Evolutionary conservation across 129 eudicot genomes (phyloP), one percentile per base, ranked within the genome.

Genomic region (Arctium minus): DNA sequence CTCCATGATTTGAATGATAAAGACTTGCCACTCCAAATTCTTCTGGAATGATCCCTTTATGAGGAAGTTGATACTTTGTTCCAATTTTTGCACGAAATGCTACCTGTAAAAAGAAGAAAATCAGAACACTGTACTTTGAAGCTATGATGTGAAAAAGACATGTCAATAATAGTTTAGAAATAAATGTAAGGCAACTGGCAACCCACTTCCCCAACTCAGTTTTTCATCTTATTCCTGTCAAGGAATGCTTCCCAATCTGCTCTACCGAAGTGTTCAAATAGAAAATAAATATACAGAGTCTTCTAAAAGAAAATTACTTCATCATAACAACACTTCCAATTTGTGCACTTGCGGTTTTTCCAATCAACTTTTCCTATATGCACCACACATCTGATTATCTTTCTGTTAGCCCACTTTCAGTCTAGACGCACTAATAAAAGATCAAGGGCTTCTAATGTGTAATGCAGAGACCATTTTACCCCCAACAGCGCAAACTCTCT

Each of bases 21-120:
- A 67, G 71, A 76, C 88, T 69, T 87, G 90, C 97, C 94, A 92
- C 97, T 70, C 97, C 97, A 85, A 92, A 92, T 77, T 92, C 97
- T 87, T 90, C 97, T 38, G 92, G 97, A 53, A 92, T 90, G 70
- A 90, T 88, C 81, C 97, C 97, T 84, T 87, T 88, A 50, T 90
- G 92, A 6, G 94, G 92, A 65, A 92, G 94, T 85, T 92, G 91
- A 85, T 92, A 92, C 30, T 75, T 74, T 80, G 89, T 90, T 46
- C 97, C 97, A 83, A 92, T 82, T 85, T 90, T 92, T 83, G 97
- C 97, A 80, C 97, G 97, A 81, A 92, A 92, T 70, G 94, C 94
- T 37, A 92, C 89, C 97, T 92, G 90, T 27, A 81, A 65, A 46
- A 40, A 30, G 22, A 79, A 76, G 33, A 56, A 60, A 56, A 56